Evolutionary conservation across 371 early-diverging fungal species (phyloP), one percentile per base, ranked within the genome.

Genomic region (Nematocida parisii): DNA sequence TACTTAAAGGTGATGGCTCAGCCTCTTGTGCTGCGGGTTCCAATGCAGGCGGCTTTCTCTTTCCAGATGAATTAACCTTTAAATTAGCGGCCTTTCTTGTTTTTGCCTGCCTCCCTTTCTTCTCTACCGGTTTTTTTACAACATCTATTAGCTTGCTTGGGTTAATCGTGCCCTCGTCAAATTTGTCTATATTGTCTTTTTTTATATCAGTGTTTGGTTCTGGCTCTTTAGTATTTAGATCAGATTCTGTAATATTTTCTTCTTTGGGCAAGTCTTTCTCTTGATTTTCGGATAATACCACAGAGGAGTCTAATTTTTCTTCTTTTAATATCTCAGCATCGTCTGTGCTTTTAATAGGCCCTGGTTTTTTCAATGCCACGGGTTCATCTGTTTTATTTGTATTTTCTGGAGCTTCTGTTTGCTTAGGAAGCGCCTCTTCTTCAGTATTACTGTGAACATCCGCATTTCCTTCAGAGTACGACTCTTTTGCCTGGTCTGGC

Each of bases 361-460:
- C 52, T 50, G 52, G 52, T 9, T 13, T 1, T 50, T 50, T 4
- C 18, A 13, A 13, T 50, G 52, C 52, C 52, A 1, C 18, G 7
- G 58, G 22, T 58, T 58, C 58, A 7, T 58, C 58, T 58, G 54
- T 54, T 54, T 54, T 54, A 15, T 13, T 54, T 13, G 54, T 54
- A 15, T 58, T 58, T 58, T 22, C 27, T n/a, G 22, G n/a, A 9
- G 58, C 1, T 58, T 0, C 27, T 58, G 7, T 22, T n/a, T n/a
- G n/a, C 4, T 11, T 58, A 27, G 11, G 20, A 7, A 9, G 58
- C 9, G 58, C 27, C 22, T 58, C 58, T n/a, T 58, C 58, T 7
- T 58, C 58, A n/a, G 58, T 58, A 27, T 58, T 58, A 7, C 58
- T 58, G 22, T 58, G 11, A 9, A 9, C 27, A 27, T 58, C 58